Evolutionary conservation across 78 protist genomes (phyloP), one percentile per base, ranked within the genome.

Genomic region (Tieghemostelium lacteum): DNA sequence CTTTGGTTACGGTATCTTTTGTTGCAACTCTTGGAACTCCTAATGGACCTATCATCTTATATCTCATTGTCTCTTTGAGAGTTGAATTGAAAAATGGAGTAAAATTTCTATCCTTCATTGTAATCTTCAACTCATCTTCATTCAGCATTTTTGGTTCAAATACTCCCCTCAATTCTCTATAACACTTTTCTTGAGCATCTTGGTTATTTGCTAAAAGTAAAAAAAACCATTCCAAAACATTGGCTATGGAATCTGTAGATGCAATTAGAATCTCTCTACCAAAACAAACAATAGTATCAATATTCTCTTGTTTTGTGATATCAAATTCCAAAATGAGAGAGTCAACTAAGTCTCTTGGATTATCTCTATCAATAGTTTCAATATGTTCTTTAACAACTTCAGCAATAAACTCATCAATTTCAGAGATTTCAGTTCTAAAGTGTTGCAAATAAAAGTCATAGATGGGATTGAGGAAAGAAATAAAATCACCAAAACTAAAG

Each of bases 341-440:
- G 33, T 83, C 91, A 22, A 83, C 5, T 55, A 83, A 69, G 60
- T 83, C 91, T 42, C 17, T 66, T 55, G 76, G 91, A 16, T 60
- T 69, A 17, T 60, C n/a, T 40, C 20, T 5, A 58, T 73, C 67
- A 4, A 58, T 10, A 39, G 5, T 55, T 3, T 19, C 17, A 19
- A 55, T 3, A 24, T 58, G 83, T 37, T 73, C 83, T 37, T 58
- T 31, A 36, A 24, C 55, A 40, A 0, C 37, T 57, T 28, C 31
- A 24, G 0, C 10, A 31, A 34, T 16, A 22, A 55, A 31, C 26
- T 22, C 40, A 28, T 6, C 17, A 28, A 54, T 10, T 17, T 10
- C 33, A 50, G 42, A 55, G 14, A 24, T 50, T 28, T 66, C 67
- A 39, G 28, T 26, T 14, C 74, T 66, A 34, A 26, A 17, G 17